These are phyloP conservation scores for Backusella macrospora DNA, from an alignment of 192 early-diverging fungal species.

Conservation along the genomic window DNA sequence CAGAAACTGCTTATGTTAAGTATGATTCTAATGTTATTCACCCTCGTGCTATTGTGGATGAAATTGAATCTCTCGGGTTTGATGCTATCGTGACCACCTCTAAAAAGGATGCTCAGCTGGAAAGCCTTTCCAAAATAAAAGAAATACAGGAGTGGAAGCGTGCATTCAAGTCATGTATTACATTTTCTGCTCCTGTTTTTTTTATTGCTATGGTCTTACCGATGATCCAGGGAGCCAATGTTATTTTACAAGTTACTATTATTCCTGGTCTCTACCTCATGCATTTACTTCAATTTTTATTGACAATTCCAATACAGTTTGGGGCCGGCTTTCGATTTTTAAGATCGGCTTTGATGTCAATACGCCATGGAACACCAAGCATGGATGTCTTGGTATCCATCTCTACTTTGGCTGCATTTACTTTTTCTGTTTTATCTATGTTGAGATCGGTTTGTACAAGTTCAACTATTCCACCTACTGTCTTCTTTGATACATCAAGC, in stretches of 20 bases:
- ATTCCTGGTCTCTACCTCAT: slow-evolving; percentile 68
- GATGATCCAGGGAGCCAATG: slow-evolving; percentile 36
- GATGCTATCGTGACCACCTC: slow-evolving; percentile 22
- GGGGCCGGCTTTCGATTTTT: slow-evolving; percentile 84
- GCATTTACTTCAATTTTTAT: slow-evolving; percentile 63
- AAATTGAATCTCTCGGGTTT: slow-evolving; percentile 76
- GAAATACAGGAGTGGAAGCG: slow-evolving; percentile 86
- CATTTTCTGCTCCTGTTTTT: slow-evolving; percentile 83
- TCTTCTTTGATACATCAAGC: slow-evolving; percentile 92
- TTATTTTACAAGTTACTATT: slow-evolving; percentile 35
- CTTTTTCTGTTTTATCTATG: slow-evolving; percentile 81
- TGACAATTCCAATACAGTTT: slow-evolving; percentile 94
- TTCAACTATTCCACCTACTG: slow-evolving; percentile 61
- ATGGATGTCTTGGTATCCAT: slow-evolving; percentile 95
- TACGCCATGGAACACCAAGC: slow-evolving; percentile 81
- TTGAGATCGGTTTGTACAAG: slow-evolving; percentile 58
- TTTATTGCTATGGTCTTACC: slow-evolving; percentile 78
- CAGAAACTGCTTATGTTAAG: slow-evolving; percentile 71
- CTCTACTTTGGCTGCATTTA: slow-evolving; percentile 84
- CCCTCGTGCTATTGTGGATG: slow-evolving; percentile 77
- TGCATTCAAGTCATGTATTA: slow-evolving; percentile 67
- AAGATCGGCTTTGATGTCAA: slow-evolving; percentile 72
- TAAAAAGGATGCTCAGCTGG: slow-evolving; percentile 73
- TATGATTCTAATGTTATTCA: slow-evolving; percentile 62
- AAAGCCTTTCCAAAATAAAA: slow-evolving; percentile 81